A percentile compares a stretch with the other conserved stretches of the same genome.
Evolutionary conservation across 352 stramenopile species (phyloP).

Genomic region (Phytophthora hibernalis): DNA sequence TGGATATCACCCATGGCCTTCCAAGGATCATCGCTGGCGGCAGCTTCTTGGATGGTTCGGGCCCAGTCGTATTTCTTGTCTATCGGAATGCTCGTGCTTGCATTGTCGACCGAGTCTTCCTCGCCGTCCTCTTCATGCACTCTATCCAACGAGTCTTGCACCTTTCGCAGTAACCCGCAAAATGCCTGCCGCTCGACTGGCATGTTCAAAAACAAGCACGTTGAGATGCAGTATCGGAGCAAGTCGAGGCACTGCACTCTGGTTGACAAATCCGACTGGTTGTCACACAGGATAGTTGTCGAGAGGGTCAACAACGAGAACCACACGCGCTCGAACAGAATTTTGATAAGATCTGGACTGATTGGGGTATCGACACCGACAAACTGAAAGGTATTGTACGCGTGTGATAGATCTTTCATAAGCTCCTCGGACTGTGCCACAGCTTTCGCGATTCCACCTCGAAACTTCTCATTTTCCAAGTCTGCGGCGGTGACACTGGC

Average conservation of each 20-base stretch:
- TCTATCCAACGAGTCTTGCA: constrained; percentile 65
- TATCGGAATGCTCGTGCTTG: background rate
- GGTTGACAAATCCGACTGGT: constrained; percentile 78
- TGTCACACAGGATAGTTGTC: constrained; percentile 85
- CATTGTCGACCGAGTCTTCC: constrained; percentile 17
- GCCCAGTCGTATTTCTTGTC: constrained; percentile 53
- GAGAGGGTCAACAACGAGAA: constrained; percentile 93
- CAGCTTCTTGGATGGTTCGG: constrained; percentile 70
- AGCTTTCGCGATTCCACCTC: constrained; percentile 65
- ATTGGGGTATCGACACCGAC: constrained; percentile 92
- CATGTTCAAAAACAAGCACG: constrained; percentile 86
- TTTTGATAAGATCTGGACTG: constrained; percentile 92
- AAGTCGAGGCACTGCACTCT: constrained; percentile 86
- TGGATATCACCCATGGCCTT: constrained; percentile 90
- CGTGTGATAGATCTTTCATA: constrained; percentile 83
- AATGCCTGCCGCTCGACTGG: constrained; percentile 78
- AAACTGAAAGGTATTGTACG: constrained; percentile 91
- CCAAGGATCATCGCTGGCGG: constrained; percentile 76
- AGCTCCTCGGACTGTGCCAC: constrained; percentile 86
- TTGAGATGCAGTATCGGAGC: constrained; percentile 83
- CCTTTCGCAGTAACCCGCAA: constrained; percentile 75
- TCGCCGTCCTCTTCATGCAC: constrained; percentile 7
- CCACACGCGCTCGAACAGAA: constrained; percentile 95
- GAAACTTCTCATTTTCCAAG: constrained; percentile 84
- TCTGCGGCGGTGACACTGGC: constrained; percentile 50